Percentiles rank a stretch among this genome's conserved stretches.
These are phyloP conservation scores for Exophiala sp. DNA, from an alignment of 2,329 filamentous ascomycete species.

Conservation along the genomic window DNA sequence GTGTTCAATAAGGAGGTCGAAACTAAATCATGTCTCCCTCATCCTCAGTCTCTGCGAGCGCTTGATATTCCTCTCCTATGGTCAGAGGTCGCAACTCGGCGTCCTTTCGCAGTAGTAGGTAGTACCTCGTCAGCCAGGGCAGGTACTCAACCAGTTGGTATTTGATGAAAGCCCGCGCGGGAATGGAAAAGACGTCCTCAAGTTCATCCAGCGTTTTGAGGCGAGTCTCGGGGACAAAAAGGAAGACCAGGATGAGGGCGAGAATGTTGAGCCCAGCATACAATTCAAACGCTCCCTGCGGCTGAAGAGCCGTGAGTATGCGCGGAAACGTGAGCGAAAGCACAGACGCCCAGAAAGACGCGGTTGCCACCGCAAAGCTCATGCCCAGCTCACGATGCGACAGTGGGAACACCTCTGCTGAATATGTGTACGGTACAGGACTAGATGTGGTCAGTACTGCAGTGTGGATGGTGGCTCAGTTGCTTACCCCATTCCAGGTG, in stretches of 20 bases:
- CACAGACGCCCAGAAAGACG: slow-evolving; percentile 39
- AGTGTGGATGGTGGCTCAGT: too few species aligned
- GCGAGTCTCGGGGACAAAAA: slow-evolving; percentile 50
- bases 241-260: slow-evolving; percentile 54
- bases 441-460: slow-evolving; percentile 4
- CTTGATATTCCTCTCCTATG: slow-evolving; percentile 11
- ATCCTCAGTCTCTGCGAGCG: slow-evolving; percentile 12
- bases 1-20: too few species aligned
- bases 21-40: neutral
- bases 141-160: slow-evolving; percentile 51
- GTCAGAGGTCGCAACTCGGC: slow-evolving; percentile 44
- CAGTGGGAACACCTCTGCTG: slow-evolving; percentile 51
- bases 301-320: slow-evolving; percentile 34
- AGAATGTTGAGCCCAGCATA: slow-evolving; percentile 50
- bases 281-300: slow-evolving; percentile 37
- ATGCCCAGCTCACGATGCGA: slow-evolving; percentile 48
- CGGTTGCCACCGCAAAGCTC: slow-evolving; percentile 38
- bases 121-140: slow-evolving; percentile 55
- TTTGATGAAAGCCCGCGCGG: slow-evolving; percentile 47
- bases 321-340: slow-evolving; percentile 37
- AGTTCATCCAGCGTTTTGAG: slow-evolving; percentile 49
- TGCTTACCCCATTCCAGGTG: slow-evolving; percentile 51
- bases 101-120: slow-evolving; percentile 47
- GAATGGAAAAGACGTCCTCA: slow-evolving; percentile 41
- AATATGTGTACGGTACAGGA: slow-evolving; percentile 47